Conservation (phyloP, 164 flowering plant genomes). For the Vitis labrusca region DNA sequence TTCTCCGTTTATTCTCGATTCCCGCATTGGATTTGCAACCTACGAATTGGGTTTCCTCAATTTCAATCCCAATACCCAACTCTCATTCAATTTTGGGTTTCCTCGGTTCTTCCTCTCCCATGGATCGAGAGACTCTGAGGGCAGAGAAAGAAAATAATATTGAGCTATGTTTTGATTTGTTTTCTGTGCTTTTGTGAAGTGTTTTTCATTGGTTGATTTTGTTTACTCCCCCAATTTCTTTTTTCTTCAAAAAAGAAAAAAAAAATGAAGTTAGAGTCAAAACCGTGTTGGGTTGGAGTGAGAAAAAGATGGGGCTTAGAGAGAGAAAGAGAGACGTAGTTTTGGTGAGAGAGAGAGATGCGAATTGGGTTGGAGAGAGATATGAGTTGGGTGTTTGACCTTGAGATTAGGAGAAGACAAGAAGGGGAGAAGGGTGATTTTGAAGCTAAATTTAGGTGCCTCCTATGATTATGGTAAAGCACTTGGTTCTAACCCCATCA, state of each 20-base stretch:
- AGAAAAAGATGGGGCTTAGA: background rate
- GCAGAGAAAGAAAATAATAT: background rate
- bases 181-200: slow-evolving; percentile 4
- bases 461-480: slow-evolving; percentile 20
- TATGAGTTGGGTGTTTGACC: slow-evolving; percentile 16
- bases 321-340: background rate
- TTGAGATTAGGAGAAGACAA: slow-evolving; percentile 2
- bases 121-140: slow-evolving; percentile 7
- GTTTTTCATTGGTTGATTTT: slow-evolving; percentile 13
- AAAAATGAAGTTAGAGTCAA: slow-evolving; percentile 7
- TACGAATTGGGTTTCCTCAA: background rate
- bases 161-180: background rate
- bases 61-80: background rate
- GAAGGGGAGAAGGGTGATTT: background rate
- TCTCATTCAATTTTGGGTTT: background rate
- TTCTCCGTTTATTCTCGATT: slow-evolving; percentile 4
- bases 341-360: slow-evolving; percentile 2
- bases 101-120: slow-evolving; percentile 5
- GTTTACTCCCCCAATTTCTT: background rate
- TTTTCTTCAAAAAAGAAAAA: background rate
- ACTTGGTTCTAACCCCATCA: background rate
- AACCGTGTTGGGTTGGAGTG: slow-evolving; percentile 21
- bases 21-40: slow-evolving; percentile 29
- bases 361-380: background rate
- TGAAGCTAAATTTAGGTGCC: slow-evolving; percentile 16